Base-by-base conservation (phyloP, 2,329 filamentous ascomycete genomes). In the Trichoderma lentiforme region DNA sequence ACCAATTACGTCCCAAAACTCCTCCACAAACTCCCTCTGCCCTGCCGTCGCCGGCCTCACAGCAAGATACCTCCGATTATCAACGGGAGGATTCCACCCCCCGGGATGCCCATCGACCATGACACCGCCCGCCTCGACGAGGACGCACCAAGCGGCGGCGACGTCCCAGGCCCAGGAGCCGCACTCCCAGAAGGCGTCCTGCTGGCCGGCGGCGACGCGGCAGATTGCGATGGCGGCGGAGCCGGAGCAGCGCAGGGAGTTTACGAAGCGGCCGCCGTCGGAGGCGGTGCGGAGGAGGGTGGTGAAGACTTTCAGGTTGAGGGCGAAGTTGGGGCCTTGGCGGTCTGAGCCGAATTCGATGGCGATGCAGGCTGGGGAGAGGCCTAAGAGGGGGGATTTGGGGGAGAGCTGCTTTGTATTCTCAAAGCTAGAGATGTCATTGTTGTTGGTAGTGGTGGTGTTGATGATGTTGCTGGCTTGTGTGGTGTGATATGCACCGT, bases 91-190 rank as follows among this genome's bases (percentile, higher is more conserved):
- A 39, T 61, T 24, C 58, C 58, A 61, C 0, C 32, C 58, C 3
- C 62, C 62, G 3, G 62, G 32, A 14, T 70, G 51, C 21, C 86
- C 86, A 14, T 90, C 62, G 5, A 65, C 62, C 62, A 65, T 65
- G 36, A 65, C 26, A 30, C 62, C 62, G 4, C 62, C 62, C 2
- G 62, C 62, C 58, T 61, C 58, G 21, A 61, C 58, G 32, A 61
- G 58, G n/a, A 61, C 32, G 58, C 58, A 61, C 58, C 58, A 61
- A 5, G 58, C 58, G 11, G 58, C 58, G 58, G 58, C 58, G 6
- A 61, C 58, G 18, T 61, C 58, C 58, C 58, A 61, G 11, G 58
- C 58, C 58, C 58, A 61, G 12, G 58, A 61, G n/a, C 58, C 58
- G 58, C 58, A 61, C 32, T 61, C 58, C 58, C 58, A 61, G 36